Base-by-base conservation (phyloP, 78 protist species). In the Dictyostelium capitatum region DNA sequence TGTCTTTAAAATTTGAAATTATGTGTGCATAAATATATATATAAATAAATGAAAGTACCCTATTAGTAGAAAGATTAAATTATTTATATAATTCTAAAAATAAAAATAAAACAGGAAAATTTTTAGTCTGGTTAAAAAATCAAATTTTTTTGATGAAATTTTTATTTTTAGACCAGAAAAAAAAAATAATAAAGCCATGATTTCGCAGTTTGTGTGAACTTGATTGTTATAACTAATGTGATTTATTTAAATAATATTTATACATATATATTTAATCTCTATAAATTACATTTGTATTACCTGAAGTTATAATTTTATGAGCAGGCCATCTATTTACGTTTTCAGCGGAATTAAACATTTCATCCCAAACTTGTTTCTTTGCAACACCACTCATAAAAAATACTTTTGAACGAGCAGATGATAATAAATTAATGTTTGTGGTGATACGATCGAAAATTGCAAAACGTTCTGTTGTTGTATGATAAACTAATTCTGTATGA, bases 251-350 rank as follows among this genome's bases (percentile, higher is more conserved):
- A 23, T 59, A 23, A 28, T 11, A 28, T 65, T 25, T 25, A 9
- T 59, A 17, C 2, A 23, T 28, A 28, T 64, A n/a, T 25, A 28
- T n/a, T 65, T 65, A 65, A 25, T 65, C 73, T 65, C 73, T 65
- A 28, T 73, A 83, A 73, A 47, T 7, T 7, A 83, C 82, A 73
- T 37, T 30, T 32, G 95, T 80, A 75, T 90, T 37, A 37, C 89
- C 89, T 15, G 87, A 81, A 50, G 53, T n/a, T 12, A 80, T 62
- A 20, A 90, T 82, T 37, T 17, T 32, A 19, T 90, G 79, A 28
- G 95, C 95, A 14, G 95, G 95, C 95, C 95, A 90, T 77, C 95
- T 82, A 32, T 30, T 20, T 14, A 62, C 57, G 23, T 90, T 81
- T 47, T 32, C 41, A 10, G 79, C 59, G 5, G 67, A 74, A 51